phyloP scores from a whole-genome alignment of 768 basidiomycete genomes.

The Termitomyces sp. region DNA sequence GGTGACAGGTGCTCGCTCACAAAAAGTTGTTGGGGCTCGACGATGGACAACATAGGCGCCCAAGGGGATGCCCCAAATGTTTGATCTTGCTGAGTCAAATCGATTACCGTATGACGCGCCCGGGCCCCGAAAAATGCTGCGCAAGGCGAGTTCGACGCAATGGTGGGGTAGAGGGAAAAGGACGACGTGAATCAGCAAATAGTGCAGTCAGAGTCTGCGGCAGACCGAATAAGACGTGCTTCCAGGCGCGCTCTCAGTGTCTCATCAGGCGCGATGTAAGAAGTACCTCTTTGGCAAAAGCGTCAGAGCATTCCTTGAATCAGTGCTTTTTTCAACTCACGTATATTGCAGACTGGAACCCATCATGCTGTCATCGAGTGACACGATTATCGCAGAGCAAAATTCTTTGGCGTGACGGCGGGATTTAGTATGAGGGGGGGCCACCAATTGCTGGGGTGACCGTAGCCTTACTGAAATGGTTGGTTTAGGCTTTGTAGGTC shows the following conservation, averaged over 20 bases:
- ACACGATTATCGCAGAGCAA: slow-evolving; percentile 32
- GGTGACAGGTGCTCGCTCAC: not conserved
- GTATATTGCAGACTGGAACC: slow-evolving; percentile 50
- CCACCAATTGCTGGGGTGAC: slow-evolving; percentile 31
- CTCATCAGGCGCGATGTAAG: slow-evolving; percentile 46
- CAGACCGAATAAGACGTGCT: slow-evolving; percentile 38
- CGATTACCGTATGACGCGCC: not conserved
- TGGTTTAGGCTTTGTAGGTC: slow-evolving; percentile 26
- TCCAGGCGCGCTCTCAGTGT: slow-evolving; percentile 46
- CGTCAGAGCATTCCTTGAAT: not conserved
- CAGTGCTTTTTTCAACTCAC: slow-evolving; percentile 32
- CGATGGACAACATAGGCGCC: not conserved
- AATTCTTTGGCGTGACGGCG: not conserved
- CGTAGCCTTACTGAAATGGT: slow-evolving; percentile 38
- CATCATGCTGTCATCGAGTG: slow-evolving; percentile 38
- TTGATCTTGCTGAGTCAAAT: not conserved
- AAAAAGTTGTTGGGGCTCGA: not conserved
- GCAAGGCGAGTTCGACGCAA: not conserved
- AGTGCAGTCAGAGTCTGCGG: slow-evolving; percentile 36
- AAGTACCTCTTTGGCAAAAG: slow-evolving; percentile 35
- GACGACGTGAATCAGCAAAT: slow-evolving; percentile 33
- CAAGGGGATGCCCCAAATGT: not conserved
- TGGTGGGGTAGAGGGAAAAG: not conserved
- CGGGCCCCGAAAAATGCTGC: not conserved
- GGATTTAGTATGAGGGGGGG: slow-evolving; percentile 15